A percentile compares a stretch with the other conserved stretches of the same genome.
Conservation (phyloP, 805 yeast genomes). For the Lipomyces japonicus region DNA sequence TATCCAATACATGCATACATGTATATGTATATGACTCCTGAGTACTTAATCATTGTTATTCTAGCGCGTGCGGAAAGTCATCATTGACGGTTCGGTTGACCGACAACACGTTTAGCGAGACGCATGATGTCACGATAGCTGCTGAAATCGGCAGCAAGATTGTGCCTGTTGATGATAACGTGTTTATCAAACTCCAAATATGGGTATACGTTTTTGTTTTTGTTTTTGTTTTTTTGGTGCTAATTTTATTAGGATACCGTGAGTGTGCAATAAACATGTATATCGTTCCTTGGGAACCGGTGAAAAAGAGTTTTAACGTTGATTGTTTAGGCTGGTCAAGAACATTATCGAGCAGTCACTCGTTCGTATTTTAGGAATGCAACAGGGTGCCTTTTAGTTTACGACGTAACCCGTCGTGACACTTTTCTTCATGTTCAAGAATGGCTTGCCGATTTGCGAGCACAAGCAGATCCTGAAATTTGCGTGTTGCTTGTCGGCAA, state of each 20-base stretch:
- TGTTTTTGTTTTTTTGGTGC: background rate
- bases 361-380: constrained; percentile 40
- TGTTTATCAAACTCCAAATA: constrained; percentile 38
- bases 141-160: constrained; percentile 41
- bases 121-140: constrained; percentile 40
- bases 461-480: constrained; percentile 61
- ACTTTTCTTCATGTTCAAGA: constrained; percentile 42
- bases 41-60: constrained; percentile 16
- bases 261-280: background rate
- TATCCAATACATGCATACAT: background rate
- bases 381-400: constrained; percentile 39
- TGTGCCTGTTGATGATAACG: constrained; percentile 34
- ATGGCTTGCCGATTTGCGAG: constrained; percentile 73
- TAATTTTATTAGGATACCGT: constrained; percentile 23
- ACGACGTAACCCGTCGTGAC: constrained; percentile 38
- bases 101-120: constrained; percentile 37
- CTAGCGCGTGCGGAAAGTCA: constrained; percentile 39
- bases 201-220: constrained; percentile 32
- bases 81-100: constrained; percentile 39
- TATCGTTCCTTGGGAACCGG: background rate
- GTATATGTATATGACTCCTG: background rate
- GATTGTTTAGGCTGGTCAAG: constrained; percentile 36
- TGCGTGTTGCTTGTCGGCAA: constrained; percentile 78
- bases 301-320: background rate
- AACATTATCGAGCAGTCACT: constrained; percentile 39